Percentiles rank a stretch among this genome's conserved stretches.
Conservation (phyloP, 208 protist species). For the Leptomonas pyrrhocoris region DNA sequence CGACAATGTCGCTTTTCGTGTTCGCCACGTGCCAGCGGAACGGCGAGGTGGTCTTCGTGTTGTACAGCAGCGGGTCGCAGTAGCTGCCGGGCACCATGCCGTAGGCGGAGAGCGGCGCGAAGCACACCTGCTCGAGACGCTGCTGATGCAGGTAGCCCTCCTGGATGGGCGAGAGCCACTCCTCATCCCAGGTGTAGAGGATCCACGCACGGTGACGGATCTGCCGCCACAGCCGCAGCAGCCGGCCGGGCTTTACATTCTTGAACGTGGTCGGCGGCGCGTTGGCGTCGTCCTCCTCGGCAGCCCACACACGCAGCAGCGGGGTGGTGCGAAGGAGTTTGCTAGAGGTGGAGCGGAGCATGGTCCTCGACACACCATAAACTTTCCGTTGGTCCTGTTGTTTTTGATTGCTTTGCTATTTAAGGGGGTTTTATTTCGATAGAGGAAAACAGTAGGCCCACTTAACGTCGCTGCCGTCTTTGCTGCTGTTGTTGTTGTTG, state of each 20-base stretch:
- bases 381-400: no score
- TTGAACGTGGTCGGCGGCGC: conserved; percentile 90
- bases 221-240: conserved; percentile 87
- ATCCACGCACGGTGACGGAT: conserved; percentile 87
- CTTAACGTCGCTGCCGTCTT: background rate
- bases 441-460: background rate
- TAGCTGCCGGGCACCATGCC: conserved; percentile 91
- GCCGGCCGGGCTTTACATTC: conserved; percentile 82
- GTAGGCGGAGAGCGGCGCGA: conserved; percentile 85
- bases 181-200: conserved; percentile 87
- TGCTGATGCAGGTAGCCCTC: conserved; percentile 90
- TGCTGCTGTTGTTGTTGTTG: background rate
- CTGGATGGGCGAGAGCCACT: conserved; percentile 71
- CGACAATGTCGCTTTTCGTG: conserved; percentile 81
- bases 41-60: conserved; percentile 90
- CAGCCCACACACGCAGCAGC: conserved; percentile 82
- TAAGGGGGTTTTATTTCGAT: background rate
- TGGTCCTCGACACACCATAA: no score
- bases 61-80: conserved; percentile 91
- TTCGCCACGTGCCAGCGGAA: conserved; percentile 91
- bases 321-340: conserved; percentile 52
- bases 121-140: conserved; percentile 90
- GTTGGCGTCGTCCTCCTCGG: conserved; percentile 82
- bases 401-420: conserved; percentile 5
- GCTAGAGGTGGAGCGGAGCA: conserved; percentile 45